Evolutionary conservation across 495 filamentous ascomycete species (phyloP).

Genomic region (Xylaria bambusicola): DNA sequence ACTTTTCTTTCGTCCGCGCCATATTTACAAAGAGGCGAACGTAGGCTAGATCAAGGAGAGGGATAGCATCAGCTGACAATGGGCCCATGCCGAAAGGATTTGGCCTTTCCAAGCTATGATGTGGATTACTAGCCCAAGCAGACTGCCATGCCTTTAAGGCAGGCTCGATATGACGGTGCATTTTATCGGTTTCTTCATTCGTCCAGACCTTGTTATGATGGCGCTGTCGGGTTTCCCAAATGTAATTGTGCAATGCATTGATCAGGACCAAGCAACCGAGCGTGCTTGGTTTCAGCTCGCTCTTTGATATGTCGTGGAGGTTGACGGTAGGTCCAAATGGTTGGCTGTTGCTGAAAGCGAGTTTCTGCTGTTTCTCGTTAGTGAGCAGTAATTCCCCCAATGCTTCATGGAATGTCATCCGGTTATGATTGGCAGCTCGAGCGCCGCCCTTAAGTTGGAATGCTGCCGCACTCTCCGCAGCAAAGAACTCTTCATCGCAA

Average conservation of each 20-base stretch:
- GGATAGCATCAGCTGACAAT: slow-evolving; percentile 90
- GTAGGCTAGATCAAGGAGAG: slow-evolving; percentile 91
- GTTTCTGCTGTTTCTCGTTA: slow-evolving; percentile 69
- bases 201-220: slow-evolving; percentile 92
- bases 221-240: slow-evolving; percentile 94
- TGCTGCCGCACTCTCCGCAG: slow-evolving; percentile 73
- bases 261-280: slow-evolving; percentile 94
- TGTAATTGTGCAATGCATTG: slow-evolving; percentile 95
- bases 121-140: slow-evolving; percentile 84
- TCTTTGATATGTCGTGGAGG: slow-evolving; percentile 54
- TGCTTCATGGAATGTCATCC: slow-evolving; percentile 71
- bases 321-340: slow-evolving; percentile 47
- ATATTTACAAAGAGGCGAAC: slow-evolving; percentile 92
- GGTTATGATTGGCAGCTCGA: slow-evolving; percentile 62
- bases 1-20: slow-evolving; percentile 85
- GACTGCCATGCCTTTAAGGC: slow-evolving; percentile 93
- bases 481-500: slow-evolving; percentile 91
- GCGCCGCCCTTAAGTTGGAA: slow-evolving; percentile 79
- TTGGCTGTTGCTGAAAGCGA: slow-evolving; percentile 44
- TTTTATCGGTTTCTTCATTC: slow-evolving; percentile 85
- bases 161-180: slow-evolving; percentile 96
- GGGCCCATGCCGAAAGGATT: slow-evolving; percentile 89
- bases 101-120: slow-evolving; percentile 84
- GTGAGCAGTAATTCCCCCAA: slow-evolving; percentile 78
- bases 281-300: slow-evolving; percentile 81